Evolutionary conservation across 73 alveolate genomes (phyloP).

Genomic region (Tetrahymena elliotti): DNA sequence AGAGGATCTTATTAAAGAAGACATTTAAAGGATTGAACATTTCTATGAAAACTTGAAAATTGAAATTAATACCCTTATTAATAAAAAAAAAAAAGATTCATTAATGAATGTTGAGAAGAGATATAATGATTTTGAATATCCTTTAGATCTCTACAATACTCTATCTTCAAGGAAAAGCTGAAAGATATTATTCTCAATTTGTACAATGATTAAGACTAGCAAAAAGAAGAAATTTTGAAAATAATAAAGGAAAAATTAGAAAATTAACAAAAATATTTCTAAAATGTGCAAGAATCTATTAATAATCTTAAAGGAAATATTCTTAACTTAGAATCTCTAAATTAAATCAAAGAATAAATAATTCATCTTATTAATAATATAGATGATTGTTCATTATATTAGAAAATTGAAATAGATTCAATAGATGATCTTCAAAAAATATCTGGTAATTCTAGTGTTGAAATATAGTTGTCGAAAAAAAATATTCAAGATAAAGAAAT

Average conservation of each 20-base stretch:
- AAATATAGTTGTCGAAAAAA: not conserved
- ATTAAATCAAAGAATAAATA: not conserved
- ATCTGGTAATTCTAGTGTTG: no score
- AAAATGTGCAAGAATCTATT: not conserved
- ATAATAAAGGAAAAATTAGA: no score
- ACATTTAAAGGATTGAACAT: no score
- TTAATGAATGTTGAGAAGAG: no score
- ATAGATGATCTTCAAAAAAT: no score
- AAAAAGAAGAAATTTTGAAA: not conserved
- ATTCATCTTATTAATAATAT: no score
- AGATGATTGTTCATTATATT: no score
- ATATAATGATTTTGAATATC: not conserved
- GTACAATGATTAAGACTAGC: not conserved
- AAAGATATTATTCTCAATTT: not conserved
- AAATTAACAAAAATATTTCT: no score
- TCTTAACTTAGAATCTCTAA: not conserved
- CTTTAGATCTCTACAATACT: not conserved
- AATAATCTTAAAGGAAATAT: no score
- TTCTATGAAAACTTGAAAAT: not conserved
- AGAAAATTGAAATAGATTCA: no score
- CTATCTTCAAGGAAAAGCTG: not conserved
- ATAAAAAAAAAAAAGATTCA: not conserved
- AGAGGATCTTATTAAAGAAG: not conserved
- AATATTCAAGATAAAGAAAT: not conserved
- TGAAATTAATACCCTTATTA: not conserved